Percentiles rank a stretch among this genome's conserved stretches.
Evolutionary conservation across 208 protist genomes (phyloP).

Genomic region (Entamoeba moshkovskii): DNA sequence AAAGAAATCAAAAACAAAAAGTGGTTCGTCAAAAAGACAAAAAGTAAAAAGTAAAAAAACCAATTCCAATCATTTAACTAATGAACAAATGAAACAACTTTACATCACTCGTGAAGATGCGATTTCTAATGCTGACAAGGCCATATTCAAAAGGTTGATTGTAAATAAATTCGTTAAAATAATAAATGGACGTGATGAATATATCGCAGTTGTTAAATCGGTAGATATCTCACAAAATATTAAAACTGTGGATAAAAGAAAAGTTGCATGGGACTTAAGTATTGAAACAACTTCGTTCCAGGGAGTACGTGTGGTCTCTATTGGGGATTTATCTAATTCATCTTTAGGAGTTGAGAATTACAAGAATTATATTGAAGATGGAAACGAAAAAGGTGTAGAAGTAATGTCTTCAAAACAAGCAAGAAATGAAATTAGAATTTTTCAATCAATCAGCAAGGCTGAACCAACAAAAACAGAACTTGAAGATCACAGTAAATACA

Average conservation of each 20-base stretch:
- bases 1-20: neutral
- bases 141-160: neutral
- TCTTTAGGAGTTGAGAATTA: neutral
- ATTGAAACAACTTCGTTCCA: neutral
- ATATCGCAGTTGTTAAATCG: neutral
- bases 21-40: neutral
- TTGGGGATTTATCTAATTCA: neutral
- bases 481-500: neutral
- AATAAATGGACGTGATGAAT: neutral
- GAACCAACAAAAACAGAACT: neutral
- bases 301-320: neutral
- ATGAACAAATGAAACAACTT: neutral
- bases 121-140: neutral
- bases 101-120: neutral
- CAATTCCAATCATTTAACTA: too few species aligned
- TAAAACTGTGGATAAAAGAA: neutral
- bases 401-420: neutral
- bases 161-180: neutral
- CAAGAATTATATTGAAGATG: neutral
- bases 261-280: neutral
- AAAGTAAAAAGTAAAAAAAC: neutral
- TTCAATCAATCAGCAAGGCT: neutral
- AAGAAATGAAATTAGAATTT: neutral
- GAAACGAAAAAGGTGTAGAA: neutral
- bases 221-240: neutral